Percentiles rank a stretch among this genome's conserved stretches.
phyloP scores from a whole-genome alignment of 2,329 filamentous ascomycete genomes.

The Sclerotinia sclerotiorum region DNA sequence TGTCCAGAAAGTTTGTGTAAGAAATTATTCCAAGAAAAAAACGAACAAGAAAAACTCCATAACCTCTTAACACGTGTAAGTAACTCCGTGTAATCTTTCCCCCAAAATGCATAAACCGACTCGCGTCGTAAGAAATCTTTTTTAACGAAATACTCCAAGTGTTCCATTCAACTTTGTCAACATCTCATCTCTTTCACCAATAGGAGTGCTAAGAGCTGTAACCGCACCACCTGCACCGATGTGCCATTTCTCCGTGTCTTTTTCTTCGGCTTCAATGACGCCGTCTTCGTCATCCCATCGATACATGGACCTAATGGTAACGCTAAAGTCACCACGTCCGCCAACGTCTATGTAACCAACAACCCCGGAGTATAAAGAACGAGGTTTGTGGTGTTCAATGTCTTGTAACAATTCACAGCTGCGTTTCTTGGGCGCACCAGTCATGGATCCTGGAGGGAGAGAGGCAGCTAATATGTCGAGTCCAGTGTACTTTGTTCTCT shows the following conservation, averaged over 20 bases:
- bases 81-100: background rate
- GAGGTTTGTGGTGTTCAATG: constrained; percentile 60
- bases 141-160: constrained; percentile 34
- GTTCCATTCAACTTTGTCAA: constrained; percentile 57
- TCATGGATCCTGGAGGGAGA: constrained; percentile 92
- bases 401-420: constrained; percentile 77
- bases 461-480: constrained; percentile 74
- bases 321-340: constrained; percentile 85
- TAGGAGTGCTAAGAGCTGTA: constrained; percentile 76
- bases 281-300: constrained; percentile 62
- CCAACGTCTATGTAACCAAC: constrained; percentile 87
- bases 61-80: constrained; percentile 2
- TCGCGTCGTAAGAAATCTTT: constrained; percentile 20
- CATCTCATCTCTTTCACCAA: constrained; percentile 91
- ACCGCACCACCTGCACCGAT: constrained; percentile 90
- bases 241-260: constrained; percentile 64
- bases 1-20: background rate
- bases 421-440: constrained; percentile 89
- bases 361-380: constrained; percentile 83
- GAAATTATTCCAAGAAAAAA: background rate
- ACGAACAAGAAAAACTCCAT: background rate
- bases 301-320: constrained; percentile 83
- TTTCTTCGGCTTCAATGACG: constrained; percentile 34
- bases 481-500: constrained; percentile 52
- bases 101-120: constrained; percentile 17